Evolutionary conservation across 2,329 filamentous ascomycete genomes (phyloP), one percentile per base, ranked within the genome.

Genomic region (Biscogniauxia mediterranea): DNA sequence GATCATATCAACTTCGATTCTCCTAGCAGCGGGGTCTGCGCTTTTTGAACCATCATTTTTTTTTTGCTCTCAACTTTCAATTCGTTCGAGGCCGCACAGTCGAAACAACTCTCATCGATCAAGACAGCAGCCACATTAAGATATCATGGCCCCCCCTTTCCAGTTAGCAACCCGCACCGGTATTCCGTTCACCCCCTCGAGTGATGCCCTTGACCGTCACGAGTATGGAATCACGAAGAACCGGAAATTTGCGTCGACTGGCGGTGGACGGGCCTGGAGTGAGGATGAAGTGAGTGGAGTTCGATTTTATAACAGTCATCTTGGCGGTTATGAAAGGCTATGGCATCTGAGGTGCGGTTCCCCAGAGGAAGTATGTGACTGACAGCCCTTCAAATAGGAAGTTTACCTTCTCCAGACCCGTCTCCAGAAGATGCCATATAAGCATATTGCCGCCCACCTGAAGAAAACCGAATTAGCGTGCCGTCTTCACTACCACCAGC

Each of bases 401-500:
- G 84, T 88, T 61, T 95, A 94, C 75, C 87, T 95, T 58, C 84
- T 95, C 63, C 90, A 93, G 77, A 93, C 90, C 63, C 89, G 91
- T 61, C 85, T 91, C 71, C 90, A 93, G 71, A 94, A 94, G 79
- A 92, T 94, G 87, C 91, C 91, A 0, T 95, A 95, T 78, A 95
- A 94, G 82, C 90, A 94, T 74, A 95, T 95, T 73, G 91, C 91
- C 61, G 86, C 89, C 61, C 89, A 93, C 70, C 80, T 95, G 68
- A 92, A 93, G 78, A 96, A 95, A 81, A 95, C 91, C 0, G 91
- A 95, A 79, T 82, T 95, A 62, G 91, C 91, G 54, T 96, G 91
- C 78, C 91, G 92, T 65, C 84, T 96, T 64, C 92, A 95, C 77
- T 94, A 92, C 74, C 91, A 96, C 72, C 91, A 95, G 73, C 84